These are phyloP conservation scores for Globisporangium heterothallicum DNA, from an alignment of 352 stramenopile genomes.

Conservation along the genomic window DNA sequence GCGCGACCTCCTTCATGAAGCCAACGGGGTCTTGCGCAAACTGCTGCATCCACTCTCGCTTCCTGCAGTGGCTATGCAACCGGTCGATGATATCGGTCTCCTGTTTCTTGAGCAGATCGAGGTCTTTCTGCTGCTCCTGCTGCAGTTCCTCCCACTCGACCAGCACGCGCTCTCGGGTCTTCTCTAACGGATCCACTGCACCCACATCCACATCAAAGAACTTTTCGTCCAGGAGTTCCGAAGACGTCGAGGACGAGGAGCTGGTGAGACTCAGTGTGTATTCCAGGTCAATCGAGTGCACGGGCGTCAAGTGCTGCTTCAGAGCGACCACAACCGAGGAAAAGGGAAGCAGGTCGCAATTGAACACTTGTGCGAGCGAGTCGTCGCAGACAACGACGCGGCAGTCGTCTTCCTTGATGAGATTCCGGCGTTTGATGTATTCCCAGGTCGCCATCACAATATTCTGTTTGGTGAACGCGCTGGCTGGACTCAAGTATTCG, in stretches of 20 bases:
- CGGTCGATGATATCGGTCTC: constrained; percentile 46
- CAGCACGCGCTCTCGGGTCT: constrained; percentile 25
- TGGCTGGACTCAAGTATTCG: constrained; percentile 33
- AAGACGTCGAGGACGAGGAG: constrained; percentile 13
- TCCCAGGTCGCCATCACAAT: constrained; percentile 73
- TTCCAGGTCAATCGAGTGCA: constrained; percentile 50
- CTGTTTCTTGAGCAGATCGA: constrained; percentile 51
- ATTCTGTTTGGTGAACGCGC: constrained; percentile 59
- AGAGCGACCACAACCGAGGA: constrained; percentile 62
- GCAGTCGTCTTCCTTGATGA: constrained; percentile 82
- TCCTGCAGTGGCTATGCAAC: constrained; percentile 38
- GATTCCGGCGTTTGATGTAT: constrained; percentile 68
- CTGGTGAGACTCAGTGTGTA: constrained; percentile 47
- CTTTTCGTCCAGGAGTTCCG: constrained; percentile 37
- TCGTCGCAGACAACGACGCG: constrained; percentile 61
- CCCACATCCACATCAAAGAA: constrained; percentile 60
- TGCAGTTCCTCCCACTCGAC: constrained; percentile 57
- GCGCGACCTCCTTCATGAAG: constrained; percentile 53
- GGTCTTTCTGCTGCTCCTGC: constrained; percentile 60
- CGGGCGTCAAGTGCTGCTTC: constrained; percentile 53
- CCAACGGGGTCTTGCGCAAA: constrained; percentile 59
- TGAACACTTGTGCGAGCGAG: constrained; percentile 43
- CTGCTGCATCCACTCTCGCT: constrained; percentile 67
- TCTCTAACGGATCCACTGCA: constrained; percentile 44
- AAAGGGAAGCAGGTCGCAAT: constrained; percentile 67